These are phyloP conservation scores for Colletotrichum sp. DNA, from an alignment of 2,329 filamentous ascomycete genomes.

Conservation along the genomic window DNA sequence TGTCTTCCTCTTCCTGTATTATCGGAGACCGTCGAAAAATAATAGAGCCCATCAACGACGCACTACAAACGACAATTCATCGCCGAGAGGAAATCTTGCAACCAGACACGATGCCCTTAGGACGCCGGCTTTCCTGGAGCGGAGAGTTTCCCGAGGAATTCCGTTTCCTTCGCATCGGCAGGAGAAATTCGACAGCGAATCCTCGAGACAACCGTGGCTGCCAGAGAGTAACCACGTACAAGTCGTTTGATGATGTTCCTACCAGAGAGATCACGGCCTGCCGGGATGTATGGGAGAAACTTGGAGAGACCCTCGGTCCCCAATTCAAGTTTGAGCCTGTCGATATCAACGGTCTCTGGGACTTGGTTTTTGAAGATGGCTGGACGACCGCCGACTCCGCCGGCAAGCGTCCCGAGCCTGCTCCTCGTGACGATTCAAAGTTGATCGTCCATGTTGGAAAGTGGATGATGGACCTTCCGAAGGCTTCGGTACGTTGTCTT, in stretches of 20 bases:
- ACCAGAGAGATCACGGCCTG: not conserved
- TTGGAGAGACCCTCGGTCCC: not conserved
- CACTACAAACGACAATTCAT: too few relatives aligned
- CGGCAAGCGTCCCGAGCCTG: not conserved
- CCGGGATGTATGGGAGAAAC: not conserved
- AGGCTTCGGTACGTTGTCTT: not conserved
- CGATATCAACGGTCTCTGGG: not conserved
- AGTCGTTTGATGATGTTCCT: not conserved
- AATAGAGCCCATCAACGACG: too few relatives aligned
- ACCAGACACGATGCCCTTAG: not conserved
- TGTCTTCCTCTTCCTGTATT: too few relatives aligned
- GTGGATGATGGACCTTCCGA: not conserved
- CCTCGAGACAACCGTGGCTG: not conserved
- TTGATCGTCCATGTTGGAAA: not conserved
- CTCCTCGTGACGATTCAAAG: not conserved
- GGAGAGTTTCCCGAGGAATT: not conserved
- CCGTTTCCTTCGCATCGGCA: not conserved
- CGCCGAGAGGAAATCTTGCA: too few relatives aligned
- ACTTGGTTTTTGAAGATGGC: not conserved
- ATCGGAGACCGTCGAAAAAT: too few relatives aligned
- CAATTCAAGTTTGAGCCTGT: not conserved
- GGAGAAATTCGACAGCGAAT: not conserved
- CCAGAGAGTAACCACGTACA: not conserved
- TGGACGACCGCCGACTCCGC: not conserved
- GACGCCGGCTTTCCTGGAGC: not conserved